Conservation (phyloP, 2,329 filamentous ascomycete species). For the Phialophora expanda region DNA sequence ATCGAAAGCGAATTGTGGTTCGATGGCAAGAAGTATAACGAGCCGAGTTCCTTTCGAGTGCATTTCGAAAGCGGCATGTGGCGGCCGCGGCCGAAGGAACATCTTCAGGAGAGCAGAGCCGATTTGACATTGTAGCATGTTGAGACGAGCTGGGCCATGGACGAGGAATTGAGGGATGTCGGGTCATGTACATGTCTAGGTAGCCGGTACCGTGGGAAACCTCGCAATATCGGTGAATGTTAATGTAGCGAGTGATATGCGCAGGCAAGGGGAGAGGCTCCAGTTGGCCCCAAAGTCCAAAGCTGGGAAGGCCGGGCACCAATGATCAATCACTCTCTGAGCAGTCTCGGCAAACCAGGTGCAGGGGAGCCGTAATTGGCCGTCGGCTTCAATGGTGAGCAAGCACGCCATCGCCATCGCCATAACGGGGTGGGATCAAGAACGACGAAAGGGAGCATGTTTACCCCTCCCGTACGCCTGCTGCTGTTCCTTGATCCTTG, state of each 20-base stretch:
- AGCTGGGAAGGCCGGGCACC: neutral
- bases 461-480: constrained; percentile 15
- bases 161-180: neutral
- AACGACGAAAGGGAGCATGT: neutral
- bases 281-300: neutral
- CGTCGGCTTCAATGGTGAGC: neutral
- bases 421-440: constrained; percentile 4
- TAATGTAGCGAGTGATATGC: neutral
- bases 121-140: neutral
- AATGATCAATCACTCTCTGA: neutral
- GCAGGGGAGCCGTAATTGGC: constrained; percentile 11
- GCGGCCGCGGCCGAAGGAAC: constrained; percentile 10
- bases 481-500: neutral
- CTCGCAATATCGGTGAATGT: neutral
- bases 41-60: constrained; percentile 7
- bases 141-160: neutral
- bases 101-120: neutral
- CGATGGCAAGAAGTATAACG: constrained; percentile 7
- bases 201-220: neutral
- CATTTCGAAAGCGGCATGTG: constrained; percentile 18
- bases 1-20: constrained; percentile 17
- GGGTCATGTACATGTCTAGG: neutral
- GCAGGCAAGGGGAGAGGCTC: neutral
- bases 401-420: constrained; percentile 24
- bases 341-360: neutral